Base-by-base conservation (phyloP, 2,329 filamentous ascomycete genomes). In the Penicillium frequentans region DNA sequence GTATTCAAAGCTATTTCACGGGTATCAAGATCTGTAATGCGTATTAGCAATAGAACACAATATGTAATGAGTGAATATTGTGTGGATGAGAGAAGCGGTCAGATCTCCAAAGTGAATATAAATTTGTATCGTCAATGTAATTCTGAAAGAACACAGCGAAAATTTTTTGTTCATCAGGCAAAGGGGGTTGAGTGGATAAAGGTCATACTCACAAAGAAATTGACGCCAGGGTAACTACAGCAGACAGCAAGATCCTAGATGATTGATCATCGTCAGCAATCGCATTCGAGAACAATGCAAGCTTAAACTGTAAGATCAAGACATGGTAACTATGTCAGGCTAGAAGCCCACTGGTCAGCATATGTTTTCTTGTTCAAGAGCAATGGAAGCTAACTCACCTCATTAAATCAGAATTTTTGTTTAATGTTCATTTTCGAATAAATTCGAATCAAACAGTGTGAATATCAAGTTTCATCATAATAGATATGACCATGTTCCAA, bases 361-460 rank as follows among this genome's bases (percentile, higher is more conserved):
- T 47, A 29, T 27, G 10, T 35, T 35, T 19, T n/a, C 23, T 29
- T 5, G 11, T 23, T 11, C 24, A 23, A 24, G 14, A 13, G 39
- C 27, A 46, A 6, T 27, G 4, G 45, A 49, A 27, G 47, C 5
- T 10, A 44, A 73, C 76, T 67, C 69, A 81, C 84, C 84, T 86
- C 84, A 86, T 86, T 86, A 86, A 86, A 86, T 87, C 84, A 87
- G 84, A 86, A 84, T 86, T 85, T 84, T 84, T 84, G 81, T 81
- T 73, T 71, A 76, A 78, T 79, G 82, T 83, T 86, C 84, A 86
- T 82, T 65, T 74, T 78, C 81, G 68, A 73, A 78, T 77, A 75
- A 79, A 73, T 71, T 74, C 74, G 75, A 79, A 77, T 87, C 84
- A 86, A 85, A 86, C 84, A 87, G 84, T 86, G 84, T 87, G 84